Evolutionary conservation across 768 basidiomycete genomes (phyloP), one percentile per base, ranked within the genome.

Genomic region (Lactarius akahatsu): DNA sequence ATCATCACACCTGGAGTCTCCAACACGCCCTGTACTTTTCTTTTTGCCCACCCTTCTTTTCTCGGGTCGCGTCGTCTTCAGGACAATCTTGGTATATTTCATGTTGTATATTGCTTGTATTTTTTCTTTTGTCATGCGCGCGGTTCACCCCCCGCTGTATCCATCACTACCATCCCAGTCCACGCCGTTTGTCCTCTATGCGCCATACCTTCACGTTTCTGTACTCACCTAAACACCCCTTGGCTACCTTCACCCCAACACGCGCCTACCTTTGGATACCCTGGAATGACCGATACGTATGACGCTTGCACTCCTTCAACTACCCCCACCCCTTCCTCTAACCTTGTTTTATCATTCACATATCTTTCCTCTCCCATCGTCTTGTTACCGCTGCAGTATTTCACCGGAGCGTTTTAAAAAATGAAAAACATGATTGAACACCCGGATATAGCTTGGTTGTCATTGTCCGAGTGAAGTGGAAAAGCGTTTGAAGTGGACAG

Each of bases 231-330:
- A 56, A 26, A 47, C 26, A 47, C 23, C 62, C 62, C 62, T 28
- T 41, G 47, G 62, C 58, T 56, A 63, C 66, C 62, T 58, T 55
- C 57, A 58, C 16, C 30, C 34, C 38, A 50, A 54, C 45, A 59
- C 57, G 52, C 69, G 66, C 57, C 34, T 34, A 55, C 34, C n/a
- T 30, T 30, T 52, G 69, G 69, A 70, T 70, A 68, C 69, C 69
- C 67, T 55, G 67, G 56, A 66, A 70, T 28, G 69, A 70, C 67
- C 50, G 54, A 63, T 60, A 67, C 66, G 66, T 67, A 67, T 67
- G 66, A 67, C 66, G 32, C 41, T 55, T 56, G 62, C 66, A 63
- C 54, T 67, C 67, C 36, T 64, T 64, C 32, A 45, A 40, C 28
- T 26, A 18, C 40, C 52, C 41, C 55, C 57, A 45, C 30, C 23